These are phyloP conservation scores for Umbilicus rupestris DNA, from an alignment of 164 flowering plant genomes.

Conservation along the genomic window DNA sequence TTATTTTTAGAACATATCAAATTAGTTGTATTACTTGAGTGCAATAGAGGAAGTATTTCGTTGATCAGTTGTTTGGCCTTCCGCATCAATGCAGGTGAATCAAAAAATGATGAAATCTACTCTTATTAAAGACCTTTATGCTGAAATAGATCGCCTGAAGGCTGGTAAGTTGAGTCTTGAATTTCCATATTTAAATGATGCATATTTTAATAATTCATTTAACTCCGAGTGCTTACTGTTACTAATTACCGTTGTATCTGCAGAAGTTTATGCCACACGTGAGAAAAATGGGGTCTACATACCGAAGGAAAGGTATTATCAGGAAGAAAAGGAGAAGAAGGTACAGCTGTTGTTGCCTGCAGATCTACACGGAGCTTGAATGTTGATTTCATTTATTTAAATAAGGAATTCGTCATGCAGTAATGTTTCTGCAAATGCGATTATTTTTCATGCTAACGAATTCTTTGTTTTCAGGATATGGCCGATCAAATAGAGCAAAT, in stretches of 20 bases:
- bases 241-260: not conserved
- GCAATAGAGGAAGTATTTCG: not conserved
- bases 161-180: conserved; percentile 37
- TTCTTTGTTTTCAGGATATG: conserved; percentile 51
- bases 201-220: not conserved
- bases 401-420: not conserved
- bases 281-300: conserved; percentile 97
- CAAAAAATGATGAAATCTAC: conserved; percentile 98
- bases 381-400: not conserved
- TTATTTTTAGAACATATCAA: not conserved
- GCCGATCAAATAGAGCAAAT: conserved; percentile 91
- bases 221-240: not conserved
- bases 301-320: conserved; percentile 89
- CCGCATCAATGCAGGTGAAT: conserved; percentile 45
- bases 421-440: too few relatives aligned
- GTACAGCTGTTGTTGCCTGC: conserved; percentile 22
- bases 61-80: not conserved
- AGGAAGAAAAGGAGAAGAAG: conserved; percentile 91
- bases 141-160: conserved; percentile 93
- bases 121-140: conserved; percentile 92
- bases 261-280: conserved; percentile 94
- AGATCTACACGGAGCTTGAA: not conserved
- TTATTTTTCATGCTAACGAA: not conserved
- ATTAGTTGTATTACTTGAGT: not conserved
- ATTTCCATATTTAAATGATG: not conserved